Conservation (phyloP, 176 grass and related monocot genomes). For the Canna indica region DNA sequence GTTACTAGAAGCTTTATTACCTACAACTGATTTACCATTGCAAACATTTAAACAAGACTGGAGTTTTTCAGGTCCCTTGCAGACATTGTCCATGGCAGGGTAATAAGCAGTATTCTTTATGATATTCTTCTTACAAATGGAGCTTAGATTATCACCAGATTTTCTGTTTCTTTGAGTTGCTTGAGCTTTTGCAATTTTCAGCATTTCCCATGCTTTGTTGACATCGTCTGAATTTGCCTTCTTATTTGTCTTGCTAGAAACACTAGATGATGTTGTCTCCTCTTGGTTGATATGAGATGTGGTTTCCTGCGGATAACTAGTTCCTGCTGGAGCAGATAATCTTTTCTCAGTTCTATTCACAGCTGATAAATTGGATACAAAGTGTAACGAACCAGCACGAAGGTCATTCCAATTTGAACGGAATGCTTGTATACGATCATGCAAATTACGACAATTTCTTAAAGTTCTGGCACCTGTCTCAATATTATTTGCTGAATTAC, state of each 20-base stretch:
- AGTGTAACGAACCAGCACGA: constrained; percentile 41
- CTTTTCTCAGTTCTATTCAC: constrained; percentile 1
- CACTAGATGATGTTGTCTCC: background rate
- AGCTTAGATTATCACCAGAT: constrained; percentile 14
- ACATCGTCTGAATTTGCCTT: constrained; percentile 21
- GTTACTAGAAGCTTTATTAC: constrained; percentile 9
- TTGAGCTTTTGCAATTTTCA: constrained; percentile 48
- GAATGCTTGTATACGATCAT: constrained; percentile 32
- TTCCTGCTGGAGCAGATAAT: constrained; percentile 5
- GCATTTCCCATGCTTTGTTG: constrained; percentile 69
- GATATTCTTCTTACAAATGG: constrained; percentile 7
- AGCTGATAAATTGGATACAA: constrained; percentile 24
- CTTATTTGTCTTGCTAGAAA: constrained; percentile 11
- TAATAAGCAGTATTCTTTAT: background rate
- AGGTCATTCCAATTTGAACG: constrained; percentile 50
- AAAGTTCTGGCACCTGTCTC: constrained; percentile 42
- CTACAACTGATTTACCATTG: background rate
- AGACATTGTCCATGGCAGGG: constrained; percentile 2
- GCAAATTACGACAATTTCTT: constrained; percentile 32
- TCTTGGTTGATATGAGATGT: background rate
- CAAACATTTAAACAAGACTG: background rate
- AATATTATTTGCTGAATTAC: constrained; percentile 1
- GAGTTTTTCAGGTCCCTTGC: background rate
- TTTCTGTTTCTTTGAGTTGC: constrained; percentile 26
- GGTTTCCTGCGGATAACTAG: background rate